Evolutionary conservation across 1,139 yeast species (phyloP).

Genomic region (Geotrichum europaeum): DNA sequence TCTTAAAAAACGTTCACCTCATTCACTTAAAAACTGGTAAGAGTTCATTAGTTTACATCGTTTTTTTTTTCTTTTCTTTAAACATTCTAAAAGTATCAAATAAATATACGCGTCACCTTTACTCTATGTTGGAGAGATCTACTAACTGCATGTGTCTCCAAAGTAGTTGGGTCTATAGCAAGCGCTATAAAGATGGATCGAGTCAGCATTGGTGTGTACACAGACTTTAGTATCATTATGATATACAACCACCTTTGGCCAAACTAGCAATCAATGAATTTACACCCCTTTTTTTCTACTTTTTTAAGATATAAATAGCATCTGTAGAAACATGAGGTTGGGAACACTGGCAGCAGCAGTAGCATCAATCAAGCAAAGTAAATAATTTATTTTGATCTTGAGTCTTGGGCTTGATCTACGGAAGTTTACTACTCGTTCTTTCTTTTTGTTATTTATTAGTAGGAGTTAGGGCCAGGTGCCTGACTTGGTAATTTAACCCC

Average conservation of each 20-base stretch:
- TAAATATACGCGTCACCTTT: not conserved
- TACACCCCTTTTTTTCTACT: not conserved
- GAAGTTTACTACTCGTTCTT: not conserved
- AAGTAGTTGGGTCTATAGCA: not conserved
- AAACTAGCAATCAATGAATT: not conserved
- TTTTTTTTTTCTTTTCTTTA: too few relatives aligned
- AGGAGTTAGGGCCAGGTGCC: too few relatives aligned
- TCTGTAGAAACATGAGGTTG: not conserved
- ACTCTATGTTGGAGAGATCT: not conserved
- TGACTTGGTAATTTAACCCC: too few relatives aligned
- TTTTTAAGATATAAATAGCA: not conserved
- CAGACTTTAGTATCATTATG: not conserved
- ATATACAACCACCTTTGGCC: not conserved
- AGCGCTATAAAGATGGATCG: not conserved
- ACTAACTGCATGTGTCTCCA: not conserved
- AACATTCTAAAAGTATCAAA: not conserved
- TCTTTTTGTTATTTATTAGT: too few relatives aligned
- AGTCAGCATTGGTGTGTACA: not conserved
- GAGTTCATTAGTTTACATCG: too few relatives aligned
- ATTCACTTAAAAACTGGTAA: too few relatives aligned
- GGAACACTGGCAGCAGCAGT: not conserved
- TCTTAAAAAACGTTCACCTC: too few relatives aligned
- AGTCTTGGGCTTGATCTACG: not conserved
- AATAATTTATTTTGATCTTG: too few relatives aligned
- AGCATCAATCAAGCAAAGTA: not conserved